Percentiles rank a stretch among this genome's conserved stretches.
Conservation (phyloP, 2,329 filamentous ascomycete genomes). For the Phialocephala sp. region DNA sequence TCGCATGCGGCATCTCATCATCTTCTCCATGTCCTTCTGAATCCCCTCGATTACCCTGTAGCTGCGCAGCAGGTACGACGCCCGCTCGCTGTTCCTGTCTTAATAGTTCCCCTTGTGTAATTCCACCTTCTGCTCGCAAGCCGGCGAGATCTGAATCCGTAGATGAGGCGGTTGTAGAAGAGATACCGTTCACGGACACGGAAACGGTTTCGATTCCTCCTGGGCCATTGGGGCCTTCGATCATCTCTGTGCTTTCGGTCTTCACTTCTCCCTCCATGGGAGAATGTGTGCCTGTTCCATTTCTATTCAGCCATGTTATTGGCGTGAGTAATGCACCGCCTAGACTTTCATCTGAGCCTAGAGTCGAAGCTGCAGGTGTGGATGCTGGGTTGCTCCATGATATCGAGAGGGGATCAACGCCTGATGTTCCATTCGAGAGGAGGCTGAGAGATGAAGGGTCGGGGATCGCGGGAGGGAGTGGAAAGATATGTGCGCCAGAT, state of each 20-base stretch:
- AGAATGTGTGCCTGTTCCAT: slow-evolving; percentile 43
- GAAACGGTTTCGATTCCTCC: slow-evolving; percentile 83
- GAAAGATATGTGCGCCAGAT: slow-evolving; percentile 79
- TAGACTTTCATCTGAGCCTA: slow-evolving; percentile 86
- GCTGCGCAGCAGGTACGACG: slow-evolving; percentile 72
- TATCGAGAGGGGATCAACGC: slow-evolving; percentile 46
- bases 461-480: slow-evolving; percentile 72
- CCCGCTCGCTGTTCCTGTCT: slow-evolving; percentile 87
- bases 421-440: slow-evolving; percentile 62
- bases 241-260: slow-evolving; percentile 79
- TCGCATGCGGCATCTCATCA: slow-evolving; percentile 76
- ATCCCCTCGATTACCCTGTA: slow-evolving; percentile 44
- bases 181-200: slow-evolving; percentile 73
- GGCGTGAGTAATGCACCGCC: slow-evolving; percentile 91
- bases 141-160: slow-evolving; percentile 31
- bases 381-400: slow-evolving; percentile 54
- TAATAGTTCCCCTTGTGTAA: slow-evolving; percentile 84
- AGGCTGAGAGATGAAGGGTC: slow-evolving; percentile 60
- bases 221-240: slow-evolving; percentile 79
- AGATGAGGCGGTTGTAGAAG: slow-evolving; percentile 50
- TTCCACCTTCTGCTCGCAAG: slow-evolving; percentile 52
- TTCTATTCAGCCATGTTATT: slow-evolving; percentile 80
- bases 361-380: slow-evolving; percentile 46
- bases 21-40: slow-evolving; percentile 52
- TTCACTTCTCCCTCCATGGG: slow-evolving; percentile 64